Percentiles rank a stretch among this genome's conserved stretches.
phyloP scores from a whole-genome alignment of 2,329 filamentous ascomycete species.

The Fusarium pseudoanthophilum region DNA sequence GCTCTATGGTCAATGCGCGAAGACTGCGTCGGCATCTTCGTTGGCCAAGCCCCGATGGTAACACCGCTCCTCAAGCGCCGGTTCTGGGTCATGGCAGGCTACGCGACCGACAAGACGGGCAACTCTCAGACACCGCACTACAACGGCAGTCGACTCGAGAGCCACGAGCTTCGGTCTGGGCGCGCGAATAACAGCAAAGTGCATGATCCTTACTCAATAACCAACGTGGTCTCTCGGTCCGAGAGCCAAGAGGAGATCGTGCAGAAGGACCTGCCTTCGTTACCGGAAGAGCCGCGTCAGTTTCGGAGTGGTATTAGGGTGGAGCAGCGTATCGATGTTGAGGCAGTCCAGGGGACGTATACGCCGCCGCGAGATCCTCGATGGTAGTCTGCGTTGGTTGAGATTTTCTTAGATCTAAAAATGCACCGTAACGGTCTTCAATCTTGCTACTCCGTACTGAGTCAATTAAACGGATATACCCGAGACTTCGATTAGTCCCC shows the following conservation, averaged over 20 bases:
- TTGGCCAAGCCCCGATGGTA: constrained; percentile 52
- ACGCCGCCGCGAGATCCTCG: background rate
- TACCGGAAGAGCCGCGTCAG: background rate
- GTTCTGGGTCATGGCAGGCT: constrained; percentile 37
- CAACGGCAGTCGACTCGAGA: background rate
- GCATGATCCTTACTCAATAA: background rate
- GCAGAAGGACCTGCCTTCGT: background rate
- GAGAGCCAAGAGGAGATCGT: constrained; percentile 29
- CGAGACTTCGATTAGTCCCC: background rate
- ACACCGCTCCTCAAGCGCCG: constrained; percentile 42
- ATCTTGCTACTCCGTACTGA: background rate
- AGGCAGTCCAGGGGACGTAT: constrained; percentile 1
- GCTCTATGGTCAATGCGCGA: constrained; percentile 54
- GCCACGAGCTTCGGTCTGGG: constrained; percentile 4
- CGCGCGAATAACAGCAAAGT: background rate
- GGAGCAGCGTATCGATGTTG: constrained; percentile 13
- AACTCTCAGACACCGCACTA: background rate
- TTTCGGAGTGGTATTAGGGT: constrained; percentile 6
- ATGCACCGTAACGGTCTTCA: background rate
- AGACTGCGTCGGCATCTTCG: constrained; percentile 52
- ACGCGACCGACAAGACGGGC: background rate
- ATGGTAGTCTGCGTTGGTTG: background rate
- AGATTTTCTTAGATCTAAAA: background rate
- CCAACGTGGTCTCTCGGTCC: background rate
- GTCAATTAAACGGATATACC: background rate